Evolutionary conservation across 2,329 filamentous ascomycete genomes (phyloP).

Genomic region (Colletotrichum sp.): DNA sequence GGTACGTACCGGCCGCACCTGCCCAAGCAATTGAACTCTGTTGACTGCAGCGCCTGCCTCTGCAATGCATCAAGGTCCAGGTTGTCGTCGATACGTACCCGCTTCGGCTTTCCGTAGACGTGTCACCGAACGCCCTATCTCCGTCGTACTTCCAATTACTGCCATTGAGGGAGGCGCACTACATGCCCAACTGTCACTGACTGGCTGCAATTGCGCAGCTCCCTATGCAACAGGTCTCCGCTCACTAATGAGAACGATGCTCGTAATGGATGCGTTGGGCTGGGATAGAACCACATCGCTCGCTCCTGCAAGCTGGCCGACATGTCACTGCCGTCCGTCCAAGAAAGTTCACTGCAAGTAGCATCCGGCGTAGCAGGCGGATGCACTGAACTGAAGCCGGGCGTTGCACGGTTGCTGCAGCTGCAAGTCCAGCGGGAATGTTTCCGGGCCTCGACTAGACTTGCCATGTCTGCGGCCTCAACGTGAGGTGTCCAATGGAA

Average conservation of each 20-base stretch:
- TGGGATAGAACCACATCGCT: not conserved
- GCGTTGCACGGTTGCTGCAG: not conserved
- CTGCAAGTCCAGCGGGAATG: not conserved
- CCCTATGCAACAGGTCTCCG: not conserved
- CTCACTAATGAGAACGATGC: not conserved
- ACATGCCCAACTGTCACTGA: not conserved
- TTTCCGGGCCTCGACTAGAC: conserved; percentile 4
- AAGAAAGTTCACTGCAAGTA: not conserved
- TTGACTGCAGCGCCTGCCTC: not conserved
- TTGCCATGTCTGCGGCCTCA: not conserved
- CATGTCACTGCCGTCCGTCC: not conserved
- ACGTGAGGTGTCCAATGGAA: not conserved
- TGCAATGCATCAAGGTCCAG: not conserved
- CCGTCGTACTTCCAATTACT: not conserved
- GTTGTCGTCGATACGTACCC: not conserved
- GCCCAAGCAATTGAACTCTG: not conserved
- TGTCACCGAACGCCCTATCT: conserved; percentile 17
- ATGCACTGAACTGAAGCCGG: not conserved
- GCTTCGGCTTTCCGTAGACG: conserved; percentile 16
- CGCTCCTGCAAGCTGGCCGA: not conserved
- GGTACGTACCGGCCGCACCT: not conserved
- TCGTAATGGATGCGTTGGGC: not conserved
- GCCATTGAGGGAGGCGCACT: not conserved
- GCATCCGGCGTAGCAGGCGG: not conserved
- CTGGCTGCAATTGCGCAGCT: not conserved